Evolutionary conservation across 78 protist species (phyloP), one percentile per base, ranked within the genome.

Genomic region (Paratrimastix pyriformis): DNA sequence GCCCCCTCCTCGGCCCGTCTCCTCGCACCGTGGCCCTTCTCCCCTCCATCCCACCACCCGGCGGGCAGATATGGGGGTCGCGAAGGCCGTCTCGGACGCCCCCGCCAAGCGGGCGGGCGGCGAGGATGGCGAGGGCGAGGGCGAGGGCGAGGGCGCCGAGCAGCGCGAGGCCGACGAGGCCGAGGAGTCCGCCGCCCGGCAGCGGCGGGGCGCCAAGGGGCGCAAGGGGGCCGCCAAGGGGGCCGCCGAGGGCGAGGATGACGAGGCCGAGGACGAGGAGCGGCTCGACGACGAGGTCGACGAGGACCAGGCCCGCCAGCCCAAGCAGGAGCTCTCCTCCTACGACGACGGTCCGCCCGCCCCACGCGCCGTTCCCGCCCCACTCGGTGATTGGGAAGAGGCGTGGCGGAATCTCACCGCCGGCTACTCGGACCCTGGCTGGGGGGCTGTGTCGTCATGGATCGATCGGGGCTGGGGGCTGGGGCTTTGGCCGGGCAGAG

Each of bases 201-300:
- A n/a, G n/a, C n/a, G n/a, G n/a, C n/a, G n/a, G n/a, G n/a, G n/a
- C n/a, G n/a, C n/a, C n/a, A n/a, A n/a, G n/a, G n/a, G n/a, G n/a
- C n/a, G n/a, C n/a, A n/a, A n/a, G n/a, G n/a, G n/a, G n/a, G n/a
- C n/a, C n/a, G n/a, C n/a, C n/a, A n/a, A n/a, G n/a, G n/a, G n/a
- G n/a, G 50, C 26, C n/a, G 57, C 1, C 52, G 52, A 38, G 26
- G 74, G 13, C 29, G 74, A 48, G 44, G 74, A 39, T n/a, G 74
- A 68, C n/a, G 32, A 13, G 7, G 65, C 15, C 38, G 68, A 72
- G n/a, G 45, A 21, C 24, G 60, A 33, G 39, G 44, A 9, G 29
- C 39, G 8, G n/a, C n/a, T 11, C 40, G 62, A 57, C 3, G 64
- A 57, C 35, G 64, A 57, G 3, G 3, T 57, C 11, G 64, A 15